Evolutionary conservation across 805 yeast species (phyloP).

Genomic region (Yamadazyma insecticola): DNA sequence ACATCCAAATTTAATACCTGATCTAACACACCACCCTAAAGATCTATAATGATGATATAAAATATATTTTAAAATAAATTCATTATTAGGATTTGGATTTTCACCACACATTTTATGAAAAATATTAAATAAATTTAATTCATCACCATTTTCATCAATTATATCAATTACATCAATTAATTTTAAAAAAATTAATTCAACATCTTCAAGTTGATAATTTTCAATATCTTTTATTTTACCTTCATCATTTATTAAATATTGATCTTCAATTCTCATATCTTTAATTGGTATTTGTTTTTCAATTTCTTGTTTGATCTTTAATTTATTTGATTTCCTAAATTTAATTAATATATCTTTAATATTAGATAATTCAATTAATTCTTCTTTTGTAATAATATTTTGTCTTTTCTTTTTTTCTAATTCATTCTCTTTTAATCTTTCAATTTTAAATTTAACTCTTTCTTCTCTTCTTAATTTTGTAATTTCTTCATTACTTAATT

Average conservation of each 20-base stretch:
- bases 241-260: constrained; percentile 5
- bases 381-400: constrained; percentile 20
- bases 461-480: constrained; percentile 69
- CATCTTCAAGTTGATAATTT: constrained; percentile 65
- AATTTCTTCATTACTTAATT: constrained; percentile 54
- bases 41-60: constrained; percentile 86
- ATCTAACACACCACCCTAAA: constrained; percentile 89
- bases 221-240: constrained; percentile 26
- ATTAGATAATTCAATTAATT: constrained; percentile 13
- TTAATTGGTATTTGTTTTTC: constrained; percentile 7
- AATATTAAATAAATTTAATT: constrained; percentile 16
- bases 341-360: constrained; percentile 14
- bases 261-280: constrained; percentile 13
- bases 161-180: constrained; percentile 55
- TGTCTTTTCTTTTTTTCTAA: constrained; percentile 47
- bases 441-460: constrained; percentile 65
- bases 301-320: constrained; percentile 8
- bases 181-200: constrained; percentile 68
- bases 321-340: constrained; percentile 13
- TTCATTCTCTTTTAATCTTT: constrained; percentile 47
- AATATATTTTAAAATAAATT: constrained; percentile 54
- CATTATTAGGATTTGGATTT: constrained; percentile 11
- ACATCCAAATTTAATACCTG: constrained; percentile 91
- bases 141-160: constrained; percentile 27
- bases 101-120: constrained; percentile 20